Evolutionary conservation across 2,329 filamentous ascomycete species (phyloP), one percentile per base, ranked within the genome.

Genomic region (Aspergillus fischeri): DNA sequence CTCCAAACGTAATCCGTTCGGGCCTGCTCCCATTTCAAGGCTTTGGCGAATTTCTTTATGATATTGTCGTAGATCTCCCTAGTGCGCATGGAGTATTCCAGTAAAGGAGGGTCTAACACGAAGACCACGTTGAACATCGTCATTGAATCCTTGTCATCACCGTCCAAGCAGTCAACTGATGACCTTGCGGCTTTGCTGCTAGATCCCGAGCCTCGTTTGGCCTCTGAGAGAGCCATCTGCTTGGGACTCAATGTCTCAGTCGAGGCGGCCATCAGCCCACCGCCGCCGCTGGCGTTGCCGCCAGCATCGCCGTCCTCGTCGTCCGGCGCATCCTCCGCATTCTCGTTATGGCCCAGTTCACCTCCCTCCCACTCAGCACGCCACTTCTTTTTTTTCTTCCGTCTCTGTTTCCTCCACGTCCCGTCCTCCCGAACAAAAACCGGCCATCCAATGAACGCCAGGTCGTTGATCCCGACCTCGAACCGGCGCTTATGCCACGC

Each of bases 111-210:
- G 63, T 91, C 89, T 62, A 97, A 79, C 52, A 96, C 90, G 72
- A 97, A 97, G 25, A 97, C 92, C 10, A 97, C 84, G 72, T 97
- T 96, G 76, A 99, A 99, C 93, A 97, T 97, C 61, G 88, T 92
- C 90, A 97, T 92, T 49, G 85, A 84, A 57, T 83, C 77, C 58
- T 79, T 81, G 52, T 80, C 78, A 49, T 70, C 67, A 0, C 60
- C 56, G 51, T 75, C 70, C 44, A 66, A 45, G 4, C 62, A 57
- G 48, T 67, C 69, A 47, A 65, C 63, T 3, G 58, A 47, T 17
- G 60, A 47, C 51, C 64, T 69, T 20, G 62, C 64, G 7, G 60
- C 53, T 52, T 63, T 63, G 32, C 52, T 62, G 55, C 65, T 67
- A 7, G 63, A 50, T 49, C 57, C 59, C 20, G 63, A 67, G 27